Evolutionary conservation across 768 basidiomycete genomes (phyloP), one percentile per base, ranked within the genome.

Genomic region (Candolleomyces aberdarensis): DNA sequence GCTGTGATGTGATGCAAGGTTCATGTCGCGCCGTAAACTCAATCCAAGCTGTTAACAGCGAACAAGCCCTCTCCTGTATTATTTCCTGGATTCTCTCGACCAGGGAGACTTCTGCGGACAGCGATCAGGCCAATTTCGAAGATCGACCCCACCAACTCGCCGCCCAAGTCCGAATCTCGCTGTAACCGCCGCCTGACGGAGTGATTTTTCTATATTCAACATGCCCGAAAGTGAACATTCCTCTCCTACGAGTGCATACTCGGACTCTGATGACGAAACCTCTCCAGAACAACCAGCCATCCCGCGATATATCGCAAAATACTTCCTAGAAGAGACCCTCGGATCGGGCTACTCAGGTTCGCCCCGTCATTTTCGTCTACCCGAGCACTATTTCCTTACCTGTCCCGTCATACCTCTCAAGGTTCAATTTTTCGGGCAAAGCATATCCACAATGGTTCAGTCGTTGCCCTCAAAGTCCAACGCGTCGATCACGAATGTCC

Each of bases 381-480:
- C 20, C n/a, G 20, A 49, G 22, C 5, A 6, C 20, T 10, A 3
- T 10, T 19, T 49, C 48, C 14, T 22, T n/a, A 13, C 10, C 7
- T 49, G 10, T 49, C 20, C 11, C 26, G 26, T 26, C 26, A 26
- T 3, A 26, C 17, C 8, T 31, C 26, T 1, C 6, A 11, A 91
- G 90, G 91, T 44, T 85, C 86, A 17, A 92, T 91, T 60, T 92
- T 80, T 67, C 78, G 81, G 20, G 90, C 91, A 0, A 70, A 66
- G 14, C 73, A 92, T 64, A 63, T 91, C 1, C 77, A 85, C 66
- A 86, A 75, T 3, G 75, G 78, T 19, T 78, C 86, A 47, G 70
- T 79, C n/a, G 88, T 88, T 46, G 90, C 90, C 2, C 78, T 92
- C 57, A 92, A 92, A 69, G 75, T 92, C 10, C 90, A 92, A 71